A percentile compares a stretch with the other conserved stretches of the same genome.
Conservation (phyloP, 78 protist species). For the Pigoraptor vietnamica region DNA sequence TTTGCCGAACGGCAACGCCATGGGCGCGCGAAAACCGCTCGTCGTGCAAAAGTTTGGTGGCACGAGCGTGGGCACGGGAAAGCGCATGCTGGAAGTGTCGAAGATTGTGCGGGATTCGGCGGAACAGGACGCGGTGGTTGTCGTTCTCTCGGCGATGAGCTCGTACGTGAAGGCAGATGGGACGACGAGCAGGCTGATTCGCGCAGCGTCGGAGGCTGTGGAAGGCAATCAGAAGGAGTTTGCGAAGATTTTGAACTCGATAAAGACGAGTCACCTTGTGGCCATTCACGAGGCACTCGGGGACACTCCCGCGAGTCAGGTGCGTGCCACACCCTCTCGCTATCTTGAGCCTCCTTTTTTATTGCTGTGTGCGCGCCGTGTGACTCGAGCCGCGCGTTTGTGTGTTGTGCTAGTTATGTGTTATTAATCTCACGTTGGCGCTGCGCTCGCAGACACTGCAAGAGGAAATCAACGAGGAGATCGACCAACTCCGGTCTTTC, state of each 20-base stretch:
- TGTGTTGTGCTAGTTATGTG: neutral
- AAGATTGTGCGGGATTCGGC: conserved; percentile 10
- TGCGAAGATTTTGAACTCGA: neutral
- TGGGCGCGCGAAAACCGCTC: neutral
- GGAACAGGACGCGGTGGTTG: neutral
- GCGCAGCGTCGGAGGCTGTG: neutral
- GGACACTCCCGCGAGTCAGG: neutral
- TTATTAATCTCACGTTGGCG: no score
- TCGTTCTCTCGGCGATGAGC: conserved; percentile 22
- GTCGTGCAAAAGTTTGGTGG: conserved; percentile 39
- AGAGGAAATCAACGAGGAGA: neutral
- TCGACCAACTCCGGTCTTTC: neutral
- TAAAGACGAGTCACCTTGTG: conserved; percentile 15
- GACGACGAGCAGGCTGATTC: conserved; percentile 15
- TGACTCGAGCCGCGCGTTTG: neutral
- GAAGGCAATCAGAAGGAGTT: neutral
- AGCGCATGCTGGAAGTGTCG: neutral
- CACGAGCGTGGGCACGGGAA: conserved; percentile 27
- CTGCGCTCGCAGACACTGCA: neutral
- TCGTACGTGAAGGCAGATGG: conserved; percentile 13
- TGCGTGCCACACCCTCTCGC: neutral
- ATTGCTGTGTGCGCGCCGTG: neutral
- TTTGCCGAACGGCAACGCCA: neutral
- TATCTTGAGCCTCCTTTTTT: neutral
- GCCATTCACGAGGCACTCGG: conserved; percentile 31